These are phyloP conservation scores for Claviceps capensis DNA, from an alignment of 2,329 filamentous ascomycete species.

Conservation along the genomic window DNA sequence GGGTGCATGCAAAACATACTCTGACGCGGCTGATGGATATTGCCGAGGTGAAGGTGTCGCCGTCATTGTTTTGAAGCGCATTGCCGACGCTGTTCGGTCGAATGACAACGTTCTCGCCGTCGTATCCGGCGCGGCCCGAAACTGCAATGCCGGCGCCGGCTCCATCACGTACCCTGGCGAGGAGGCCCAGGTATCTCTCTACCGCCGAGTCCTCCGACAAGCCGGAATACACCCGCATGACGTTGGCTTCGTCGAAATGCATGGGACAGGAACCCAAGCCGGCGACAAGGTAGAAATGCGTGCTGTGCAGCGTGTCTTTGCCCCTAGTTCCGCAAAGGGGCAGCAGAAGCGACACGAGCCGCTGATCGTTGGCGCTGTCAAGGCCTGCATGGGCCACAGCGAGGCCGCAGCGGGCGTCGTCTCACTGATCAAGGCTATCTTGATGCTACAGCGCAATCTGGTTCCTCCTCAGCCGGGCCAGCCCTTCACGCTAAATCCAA, in stretches of 20 bases:
- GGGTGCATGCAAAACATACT: conserved; percentile 55
- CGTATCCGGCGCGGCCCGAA: conserved; percentile 61
- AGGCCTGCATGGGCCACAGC: neutral
- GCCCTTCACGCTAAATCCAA: neutral
- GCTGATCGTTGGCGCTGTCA: neutral
- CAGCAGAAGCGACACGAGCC: neutral
- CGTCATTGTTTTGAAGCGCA: conserved; percentile 62
- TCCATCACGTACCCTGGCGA: conserved; percentile 77
- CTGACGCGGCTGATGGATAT: conserved; percentile 69
- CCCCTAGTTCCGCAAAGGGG: neutral
- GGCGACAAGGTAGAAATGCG: neutral
- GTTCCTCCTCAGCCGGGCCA: neutral
- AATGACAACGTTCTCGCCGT: conserved; percentile 66
- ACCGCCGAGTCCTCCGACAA: conserved; percentile 52
- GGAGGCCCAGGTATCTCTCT: conserved; percentile 57
- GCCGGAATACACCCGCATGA: conserved; percentile 63
- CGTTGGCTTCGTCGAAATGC: conserved; percentile 46
- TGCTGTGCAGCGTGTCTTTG: neutral
- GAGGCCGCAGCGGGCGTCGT: neutral
- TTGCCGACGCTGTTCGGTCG: conserved; percentile 63
- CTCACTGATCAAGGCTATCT: neutral
- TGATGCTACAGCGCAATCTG: neutral
- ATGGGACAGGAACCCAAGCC: neutral
- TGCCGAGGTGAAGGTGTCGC: conserved; percentile 67
- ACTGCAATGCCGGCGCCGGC: conserved; percentile 67